Evolutionary conservation across 768 basidiomycete genomes (phyloP).

Genomic region (Galerina sulciceps): DNA sequence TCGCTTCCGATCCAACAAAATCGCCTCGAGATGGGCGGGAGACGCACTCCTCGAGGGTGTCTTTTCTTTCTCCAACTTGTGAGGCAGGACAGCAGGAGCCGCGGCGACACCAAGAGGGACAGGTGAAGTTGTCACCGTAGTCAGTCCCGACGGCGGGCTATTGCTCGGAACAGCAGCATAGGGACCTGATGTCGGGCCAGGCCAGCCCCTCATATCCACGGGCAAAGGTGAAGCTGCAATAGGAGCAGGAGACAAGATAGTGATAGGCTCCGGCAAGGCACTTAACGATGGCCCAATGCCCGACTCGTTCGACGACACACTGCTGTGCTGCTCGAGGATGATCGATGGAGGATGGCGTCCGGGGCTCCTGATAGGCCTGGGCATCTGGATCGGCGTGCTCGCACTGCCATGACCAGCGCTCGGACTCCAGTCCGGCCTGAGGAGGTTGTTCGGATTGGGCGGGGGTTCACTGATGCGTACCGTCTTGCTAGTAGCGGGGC

Average conservation of each 20-base stretch:
- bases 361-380: conserved; percentile 18
- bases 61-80: conserved; percentile 1
- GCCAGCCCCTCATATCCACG: neutral
- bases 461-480: conserved; percentile 14
- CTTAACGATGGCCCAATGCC: conserved; percentile 1
- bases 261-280: neutral
- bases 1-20: conserved; percentile 69
- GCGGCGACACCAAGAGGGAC: neutral
- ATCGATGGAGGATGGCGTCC: conserved; percentile 21
- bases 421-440: neutral
- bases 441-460: neutral
- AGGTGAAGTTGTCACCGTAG: neutral
- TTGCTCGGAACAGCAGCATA: neutral
- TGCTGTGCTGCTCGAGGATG: conserved; percentile 33
- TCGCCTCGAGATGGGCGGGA: conserved; percentile 67
- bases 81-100: neutral
- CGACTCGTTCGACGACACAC: conserved; percentile 26
- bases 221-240: neutral
- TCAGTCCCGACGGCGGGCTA: neutral
- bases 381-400: conserved; percentile 20
- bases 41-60: conserved; percentile 29
- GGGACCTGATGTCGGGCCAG: neutral
- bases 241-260: conserved; percentile 1
- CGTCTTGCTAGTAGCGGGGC: conserved; percentile 6
- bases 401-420: neutral